Conservation (phyloP, 176 grass and related monocot species). For the Calamus simplicifolius region DNA sequence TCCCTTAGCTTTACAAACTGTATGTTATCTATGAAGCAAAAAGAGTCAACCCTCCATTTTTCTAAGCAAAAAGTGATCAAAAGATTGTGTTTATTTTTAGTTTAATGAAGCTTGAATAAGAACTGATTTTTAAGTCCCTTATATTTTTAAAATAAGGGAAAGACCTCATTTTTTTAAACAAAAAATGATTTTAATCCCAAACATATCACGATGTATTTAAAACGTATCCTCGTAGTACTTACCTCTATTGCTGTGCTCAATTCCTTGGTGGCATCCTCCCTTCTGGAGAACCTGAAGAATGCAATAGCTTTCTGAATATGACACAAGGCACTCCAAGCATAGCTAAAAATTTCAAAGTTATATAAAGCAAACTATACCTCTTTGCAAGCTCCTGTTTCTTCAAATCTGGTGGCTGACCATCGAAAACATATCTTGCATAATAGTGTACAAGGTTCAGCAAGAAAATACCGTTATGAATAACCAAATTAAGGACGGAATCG, state of each 20-base stretch:
- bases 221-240: not conserved
- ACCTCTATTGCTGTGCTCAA: slow-evolving; percentile 74
- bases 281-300: slow-evolving; percentile 60
- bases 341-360: no score
- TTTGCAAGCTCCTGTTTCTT: slow-evolving; percentile 81
- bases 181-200: not conserved
- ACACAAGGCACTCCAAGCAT: no score
- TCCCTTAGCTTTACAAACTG: no score
- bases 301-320: not conserved
- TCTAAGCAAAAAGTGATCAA: no score
- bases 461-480: not conserved
- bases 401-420: slow-evolving; percentile 77
- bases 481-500: no score
- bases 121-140: no score
- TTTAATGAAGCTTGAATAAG: no score
- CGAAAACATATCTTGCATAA: slow-evolving; percentile 80
- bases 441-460: slow-evolving; percentile 8
- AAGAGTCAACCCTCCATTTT: no score
- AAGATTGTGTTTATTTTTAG: no score
- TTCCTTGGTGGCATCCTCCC: slow-evolving; percentile 58
- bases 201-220: no score
- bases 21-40: no score
- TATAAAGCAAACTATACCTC: slow-evolving; percentile 30
- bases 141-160: not conserved
- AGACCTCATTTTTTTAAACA: not conserved